A percentile compares a stretch with the other conserved stretches of the same genome.
These are phyloP conservation scores for Phytophthora ohioensis DNA, from an alignment of 352 stramenopile species.

Conservation along the genomic window DNA sequence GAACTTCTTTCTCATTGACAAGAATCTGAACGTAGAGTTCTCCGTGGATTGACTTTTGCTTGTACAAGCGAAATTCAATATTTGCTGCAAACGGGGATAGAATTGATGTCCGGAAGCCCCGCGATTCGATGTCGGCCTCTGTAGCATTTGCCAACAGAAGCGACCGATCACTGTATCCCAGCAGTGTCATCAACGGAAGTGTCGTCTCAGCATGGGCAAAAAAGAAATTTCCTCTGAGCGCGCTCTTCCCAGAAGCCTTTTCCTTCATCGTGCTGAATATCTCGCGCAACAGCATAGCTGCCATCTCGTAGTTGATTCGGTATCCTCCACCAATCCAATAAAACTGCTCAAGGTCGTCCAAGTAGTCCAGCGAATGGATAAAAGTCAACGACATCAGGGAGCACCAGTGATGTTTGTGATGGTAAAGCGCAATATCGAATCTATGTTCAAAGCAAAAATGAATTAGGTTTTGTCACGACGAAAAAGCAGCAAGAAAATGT, in stretches of 20 bases:
- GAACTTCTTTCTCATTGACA: constrained; percentile 47
- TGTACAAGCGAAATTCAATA: constrained; percentile 57
- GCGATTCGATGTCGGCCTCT: constrained; percentile 34
- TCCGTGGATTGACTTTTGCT: constrained; percentile 11
- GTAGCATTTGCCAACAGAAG: constrained; percentile 42
- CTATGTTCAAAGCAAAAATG: constrained; percentile 5
- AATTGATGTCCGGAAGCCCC: constrained; percentile 47
- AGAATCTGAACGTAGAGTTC: constrained; percentile 55
- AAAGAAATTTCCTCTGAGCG: constrained; percentile 46
- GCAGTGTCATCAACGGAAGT: constrained; percentile 58
- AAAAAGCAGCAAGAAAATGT: not conserved
- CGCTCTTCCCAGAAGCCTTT: constrained; percentile 3
- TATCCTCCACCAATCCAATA: constrained; percentile 57
- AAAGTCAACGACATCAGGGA: constrained; percentile 45
- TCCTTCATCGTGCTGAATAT: constrained; percentile 44
- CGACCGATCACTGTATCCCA: constrained; percentile 49
- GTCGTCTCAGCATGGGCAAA: constrained; percentile 70
- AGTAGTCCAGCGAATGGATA: constrained; percentile 47
- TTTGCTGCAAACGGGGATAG: constrained; percentile 64
- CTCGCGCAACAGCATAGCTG: constrained; percentile 46
- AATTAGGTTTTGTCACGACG: not conserved
- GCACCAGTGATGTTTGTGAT: constrained; percentile 51
- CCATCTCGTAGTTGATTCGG: constrained; percentile 65
- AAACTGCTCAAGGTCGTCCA: constrained; percentile 57
- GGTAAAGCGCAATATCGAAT: constrained; percentile 64